Evolutionary conservation across 352 stramenopile species (phyloP), one percentile per base, ranked within the genome.

Genomic region (Phytophthora hybrid): DNA sequence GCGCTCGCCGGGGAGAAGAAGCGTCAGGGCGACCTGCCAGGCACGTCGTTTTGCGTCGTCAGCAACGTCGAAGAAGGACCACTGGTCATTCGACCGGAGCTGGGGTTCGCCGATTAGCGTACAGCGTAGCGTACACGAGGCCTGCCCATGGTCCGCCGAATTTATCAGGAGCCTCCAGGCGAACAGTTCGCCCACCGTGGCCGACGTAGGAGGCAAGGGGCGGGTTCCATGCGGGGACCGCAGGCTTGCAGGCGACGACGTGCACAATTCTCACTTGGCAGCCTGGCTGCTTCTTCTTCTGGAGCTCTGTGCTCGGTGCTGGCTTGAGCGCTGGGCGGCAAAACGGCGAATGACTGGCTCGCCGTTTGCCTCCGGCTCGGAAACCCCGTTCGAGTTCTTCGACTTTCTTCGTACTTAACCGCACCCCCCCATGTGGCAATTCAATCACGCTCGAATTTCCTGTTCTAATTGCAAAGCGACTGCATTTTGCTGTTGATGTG

Each of bases 201-300:
- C 64, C 56, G 18, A 13, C 10, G 32, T 71, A 71, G 0, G 44
- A 53, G 0, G 26, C 8, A 13, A 31, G 63, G 3, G 31, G 4
- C 0, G 55, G 64, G 56, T 60, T 59, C 11, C 46, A 7, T n/a
- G 29, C n/a, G 1, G 64, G 63, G 2, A 29, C 14, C 7, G 18
- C 4, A 4, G 61, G 61, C 21, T 55, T 39, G 61, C 18, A 58
- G 1, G 44, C 55, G 46, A 71, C 21, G 21, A 54, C 55, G 31
- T 13, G 41, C 16, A 47, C 53, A 31, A 31, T 31, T 41, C n/a
- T 60, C 34, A 4, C 53, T 26, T 37, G 18, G 56, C 46, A 71
- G 56, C 23, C 32, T 66, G 56, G 64, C 44, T 66, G 56, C 56
- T 66, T 60, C 46, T 66, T 66, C 55, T 56, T 65, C 2, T 9